Conservation (phyloP, 768 basidiomycete species). For the Suillus luteus region DNA sequence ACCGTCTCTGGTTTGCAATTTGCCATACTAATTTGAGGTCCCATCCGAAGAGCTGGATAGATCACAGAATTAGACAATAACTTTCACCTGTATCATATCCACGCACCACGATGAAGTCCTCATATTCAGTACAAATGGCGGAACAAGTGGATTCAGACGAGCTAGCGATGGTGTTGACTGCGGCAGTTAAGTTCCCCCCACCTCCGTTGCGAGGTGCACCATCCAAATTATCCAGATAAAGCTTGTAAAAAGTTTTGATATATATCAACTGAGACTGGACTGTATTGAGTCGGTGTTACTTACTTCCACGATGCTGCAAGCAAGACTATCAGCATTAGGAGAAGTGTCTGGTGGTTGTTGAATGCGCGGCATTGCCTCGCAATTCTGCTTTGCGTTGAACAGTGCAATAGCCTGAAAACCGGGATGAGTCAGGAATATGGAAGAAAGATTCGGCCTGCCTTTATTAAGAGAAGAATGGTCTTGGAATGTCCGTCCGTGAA, state of each 20-base stretch:
- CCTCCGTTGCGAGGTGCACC: not conserved
- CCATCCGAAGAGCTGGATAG: not conserved
- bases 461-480: not conserved
- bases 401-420: not conserved
- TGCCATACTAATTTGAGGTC: not conserved
- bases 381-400: not conserved
- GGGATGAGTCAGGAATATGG: not conserved
- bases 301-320: not conserved
- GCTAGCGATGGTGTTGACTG: not conserved
- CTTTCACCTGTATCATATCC: too few species aligned
- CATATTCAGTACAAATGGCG: not conserved
- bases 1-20: not conserved
- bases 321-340: not conserved
- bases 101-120: not conserved
- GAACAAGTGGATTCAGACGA: not conserved
- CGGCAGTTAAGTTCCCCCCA: not conserved
- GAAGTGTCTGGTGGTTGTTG: not conserved
- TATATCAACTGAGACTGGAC: not conserved
- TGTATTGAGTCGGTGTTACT: not conserved
- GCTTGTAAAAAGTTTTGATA: not conserved
- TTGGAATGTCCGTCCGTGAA: not conserved
- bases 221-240: not conserved
- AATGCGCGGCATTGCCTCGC: not conserved
- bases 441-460: not conserved
- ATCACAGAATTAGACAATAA: not conserved